Evolutionary conservation across 1,284 basidiomycete species (phyloP).

Genomic region (Boletus chippewaensis): DNA sequence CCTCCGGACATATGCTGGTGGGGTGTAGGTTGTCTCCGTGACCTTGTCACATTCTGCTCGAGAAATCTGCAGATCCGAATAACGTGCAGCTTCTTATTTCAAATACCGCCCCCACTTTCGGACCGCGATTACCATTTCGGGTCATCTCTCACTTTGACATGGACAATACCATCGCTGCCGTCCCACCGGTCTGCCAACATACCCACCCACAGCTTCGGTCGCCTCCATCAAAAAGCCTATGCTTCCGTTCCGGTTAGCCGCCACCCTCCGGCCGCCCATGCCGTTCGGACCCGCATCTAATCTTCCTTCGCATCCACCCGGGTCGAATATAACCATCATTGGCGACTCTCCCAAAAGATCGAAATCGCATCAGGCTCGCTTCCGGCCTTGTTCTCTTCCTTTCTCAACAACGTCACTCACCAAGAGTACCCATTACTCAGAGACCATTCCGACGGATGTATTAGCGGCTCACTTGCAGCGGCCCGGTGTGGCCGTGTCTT

Average conservation of each 20-base stretch:
- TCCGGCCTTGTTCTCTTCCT: slow-evolving; percentile 7
- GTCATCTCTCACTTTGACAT: not conserved
- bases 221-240: slow-evolving; percentile 19
- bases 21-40: slow-evolving; percentile 6
- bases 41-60: slow-evolving; percentile 16
- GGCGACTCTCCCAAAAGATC: slow-evolving; percentile 1
- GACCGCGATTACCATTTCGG: slow-evolving; percentile 12
- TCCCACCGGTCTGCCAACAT: not conserved
- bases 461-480: not conserved
- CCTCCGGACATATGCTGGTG: not conserved
- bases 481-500: slow-evolving; percentile 13
- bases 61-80: slow-evolving; percentile 31
- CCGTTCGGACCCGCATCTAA: slow-evolving; percentile 23
- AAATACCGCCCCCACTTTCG: slow-evolving; percentile 18
- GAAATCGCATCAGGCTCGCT: slow-evolving; percentile 16
- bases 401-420: slow-evolving; percentile 3
- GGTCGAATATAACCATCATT: slow-evolving; percentile 19
- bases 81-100: slow-evolving; percentile 33
- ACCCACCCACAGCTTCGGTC: slow-evolving; percentile 5
- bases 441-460: not conserved
- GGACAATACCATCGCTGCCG: not conserved
- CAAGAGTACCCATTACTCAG: not conserved
- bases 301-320: not conserved
- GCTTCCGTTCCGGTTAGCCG: slow-evolving; percentile 1
- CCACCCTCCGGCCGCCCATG: slow-evolving; percentile 3